Percentiles rank a stretch among this genome's conserved stretches.
Conservation (phyloP, 805 yeast species). For the Sungouiozyma ichnusensis region DNA sequence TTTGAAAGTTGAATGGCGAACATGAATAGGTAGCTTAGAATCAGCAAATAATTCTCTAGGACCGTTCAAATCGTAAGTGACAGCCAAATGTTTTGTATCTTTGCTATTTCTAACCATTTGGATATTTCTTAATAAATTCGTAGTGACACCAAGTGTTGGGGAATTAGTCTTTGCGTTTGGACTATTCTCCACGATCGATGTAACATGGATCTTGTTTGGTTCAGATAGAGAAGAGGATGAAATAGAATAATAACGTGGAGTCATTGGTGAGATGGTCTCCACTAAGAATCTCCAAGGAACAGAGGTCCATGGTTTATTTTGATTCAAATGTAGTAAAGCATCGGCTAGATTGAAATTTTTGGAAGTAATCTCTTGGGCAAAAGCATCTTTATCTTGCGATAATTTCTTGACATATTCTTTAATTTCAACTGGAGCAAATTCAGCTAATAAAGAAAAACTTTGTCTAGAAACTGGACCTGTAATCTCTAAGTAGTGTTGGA, state of each 20-base stretch:
- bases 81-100: conserved; percentile 27
- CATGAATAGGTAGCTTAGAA: conserved; percentile 74
- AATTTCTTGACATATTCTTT: conserved; percentile 34
- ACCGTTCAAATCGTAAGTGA: conserved; percentile 66
- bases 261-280: conserved; percentile 71
- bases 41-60: conserved; percentile 50
- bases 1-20: conserved; percentile 91
- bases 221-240: conserved; percentile 80
- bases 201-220: conserved; percentile 65
- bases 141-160: conserved; percentile 64
- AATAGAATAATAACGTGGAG: conserved; percentile 93
- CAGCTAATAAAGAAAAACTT: conserved; percentile 57
- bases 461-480: conserved; percentile 92
- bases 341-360: conserved; percentile 68
- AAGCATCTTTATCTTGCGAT: conserved; percentile 57
- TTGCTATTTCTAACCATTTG: conserved; percentile 44
- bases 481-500: conserved; percentile 82
- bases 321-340: conserved; percentile 50
- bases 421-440: conserved; percentile 67
- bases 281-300: conserved; percentile 80
- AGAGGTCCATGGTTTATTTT: conserved; percentile 54
- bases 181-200: conserved; percentile 82
- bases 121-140: conserved; percentile 73
- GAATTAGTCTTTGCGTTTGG: conserved; percentile 19
- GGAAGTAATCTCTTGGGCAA: conserved; percentile 53